Evolutionary conservation across 352 stramenopile species (phyloP).

Genomic region (Labyrinthula sp.): DNA sequence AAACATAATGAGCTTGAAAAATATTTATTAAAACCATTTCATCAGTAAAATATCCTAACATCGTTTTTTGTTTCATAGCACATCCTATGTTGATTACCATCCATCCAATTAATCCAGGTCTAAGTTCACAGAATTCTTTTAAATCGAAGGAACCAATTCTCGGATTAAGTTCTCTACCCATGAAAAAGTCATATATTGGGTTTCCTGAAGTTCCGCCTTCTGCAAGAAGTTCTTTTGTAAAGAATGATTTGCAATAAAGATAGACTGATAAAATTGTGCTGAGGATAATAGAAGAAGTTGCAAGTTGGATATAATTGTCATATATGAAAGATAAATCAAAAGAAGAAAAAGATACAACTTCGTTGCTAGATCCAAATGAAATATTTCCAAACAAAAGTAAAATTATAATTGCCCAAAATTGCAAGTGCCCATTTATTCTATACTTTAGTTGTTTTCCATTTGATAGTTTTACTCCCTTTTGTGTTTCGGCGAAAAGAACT

Average conservation of each 20-base stretch:
- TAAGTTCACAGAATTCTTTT: constrained; percentile 68
- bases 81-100: constrained; percentile 47
- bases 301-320: constrained; percentile 42
- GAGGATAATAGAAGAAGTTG: constrained; percentile 42
- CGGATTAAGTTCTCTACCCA: constrained; percentile 65
- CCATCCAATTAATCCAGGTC: constrained; percentile 55
- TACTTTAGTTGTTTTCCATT: constrained; percentile 41
- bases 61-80: constrained; percentile 41
- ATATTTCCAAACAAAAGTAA: constrained; percentile 10
- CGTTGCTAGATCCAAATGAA: constrained; percentile 45
- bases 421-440: constrained; percentile 44
- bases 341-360: constrained; percentile 9
- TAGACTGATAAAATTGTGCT: constrained; percentile 41
- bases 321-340: constrained; percentile 35
- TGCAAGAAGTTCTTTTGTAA: constrained; percentile 41
- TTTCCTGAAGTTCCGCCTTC: constrained; percentile 46
- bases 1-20: constrained; percentile 64
- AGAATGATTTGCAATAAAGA: constrained; percentile 48
- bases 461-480: constrained; percentile 40
- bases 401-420: constrained; percentile 16
- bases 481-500: constrained; percentile 44
- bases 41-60: constrained; percentile 29
- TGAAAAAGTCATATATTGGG: constrained; percentile 67
- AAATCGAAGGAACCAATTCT: constrained; percentile 46
- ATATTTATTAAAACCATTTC: constrained; percentile 55